These are phyloP conservation scores for Psidium guajava DNA, from an alignment of 345 rosid genomes.

Conservation along the genomic window DNA sequence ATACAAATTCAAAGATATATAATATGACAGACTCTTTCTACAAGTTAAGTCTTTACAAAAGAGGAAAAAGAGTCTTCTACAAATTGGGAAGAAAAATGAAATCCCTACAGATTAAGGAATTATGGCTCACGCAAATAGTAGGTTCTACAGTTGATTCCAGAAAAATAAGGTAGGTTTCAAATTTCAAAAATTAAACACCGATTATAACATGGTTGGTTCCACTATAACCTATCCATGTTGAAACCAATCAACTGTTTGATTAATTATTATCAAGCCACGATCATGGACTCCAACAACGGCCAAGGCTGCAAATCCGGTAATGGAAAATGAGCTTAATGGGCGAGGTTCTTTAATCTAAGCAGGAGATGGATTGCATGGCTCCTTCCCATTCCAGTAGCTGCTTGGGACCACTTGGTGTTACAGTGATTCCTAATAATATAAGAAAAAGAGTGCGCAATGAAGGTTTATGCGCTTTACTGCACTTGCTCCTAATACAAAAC, in stretches of 20 bases:
- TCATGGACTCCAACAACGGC: neutral
- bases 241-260: neutral
- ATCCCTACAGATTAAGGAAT: too few species aligned
- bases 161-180: too few species aligned
- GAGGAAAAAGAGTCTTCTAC: too few species aligned
- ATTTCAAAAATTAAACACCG: too few species aligned
- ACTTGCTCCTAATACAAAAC: neutral
- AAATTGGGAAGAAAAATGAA: too few species aligned
- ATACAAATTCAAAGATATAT: too few species aligned
- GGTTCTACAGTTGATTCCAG: too few species aligned
- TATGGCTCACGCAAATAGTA: too few species aligned
- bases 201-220: too few species aligned
- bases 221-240: too few species aligned
- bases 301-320: neutral
- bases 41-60: too few species aligned
- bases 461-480: neutral
- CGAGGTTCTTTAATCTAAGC: neutral
- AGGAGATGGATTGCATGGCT: neutral
- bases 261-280: neutral
- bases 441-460: neutral
- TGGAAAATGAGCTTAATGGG: neutral
- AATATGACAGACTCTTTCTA: too few species aligned
- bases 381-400: neutral
- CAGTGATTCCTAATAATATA: neutral
- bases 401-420: neutral